Evolutionary conservation across 1,284 basidiomycete genomes (phyloP).

Genomic region (Sanghuangporus sanghuang): DNA sequence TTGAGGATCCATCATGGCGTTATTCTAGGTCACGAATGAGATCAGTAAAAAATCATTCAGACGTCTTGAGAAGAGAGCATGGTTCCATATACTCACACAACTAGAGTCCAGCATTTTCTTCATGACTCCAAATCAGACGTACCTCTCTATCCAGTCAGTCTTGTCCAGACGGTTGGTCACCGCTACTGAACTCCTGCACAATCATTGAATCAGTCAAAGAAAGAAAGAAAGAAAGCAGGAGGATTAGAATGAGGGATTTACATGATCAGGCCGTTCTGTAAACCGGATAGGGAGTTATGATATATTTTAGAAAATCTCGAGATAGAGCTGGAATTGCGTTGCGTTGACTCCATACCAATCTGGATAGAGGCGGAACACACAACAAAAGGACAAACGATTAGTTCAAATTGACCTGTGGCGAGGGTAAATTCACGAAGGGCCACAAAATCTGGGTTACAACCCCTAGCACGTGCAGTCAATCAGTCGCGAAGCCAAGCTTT

Average conservation of each 20-base stretch:
- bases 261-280: constrained; percentile 38
- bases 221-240: too few species aligned
- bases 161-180: constrained; percentile 36
- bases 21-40: constrained; percentile 20
- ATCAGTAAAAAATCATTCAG: too few species aligned
- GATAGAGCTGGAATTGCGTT: constrained; percentile 32
- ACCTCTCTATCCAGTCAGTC: constrained; percentile 38
- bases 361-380: neutral
- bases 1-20: constrained; percentile 27
- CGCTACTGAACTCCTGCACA: constrained; percentile 31
- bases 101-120: constrained; percentile 30
- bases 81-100: constrained; percentile 18
- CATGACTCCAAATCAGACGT: constrained; percentile 45
- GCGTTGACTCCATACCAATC: constrained; percentile 38
- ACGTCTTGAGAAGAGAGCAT: too few species aligned
- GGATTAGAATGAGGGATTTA: too few species aligned
- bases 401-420: neutral
- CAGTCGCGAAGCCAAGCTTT: constrained; percentile 38
- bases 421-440: constrained; percentile 30
- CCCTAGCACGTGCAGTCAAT: constrained; percentile 30
- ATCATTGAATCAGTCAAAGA: neutral
- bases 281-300: constrained; percentile 36
- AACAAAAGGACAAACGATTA: neutral
- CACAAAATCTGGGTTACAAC: constrained; percentile 39
- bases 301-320: constrained; percentile 35